Evolutionary conservation across 805 yeast species (phyloP), one percentile per base, ranked within the genome.

Genomic region (Candida nonsorbophila): DNA sequence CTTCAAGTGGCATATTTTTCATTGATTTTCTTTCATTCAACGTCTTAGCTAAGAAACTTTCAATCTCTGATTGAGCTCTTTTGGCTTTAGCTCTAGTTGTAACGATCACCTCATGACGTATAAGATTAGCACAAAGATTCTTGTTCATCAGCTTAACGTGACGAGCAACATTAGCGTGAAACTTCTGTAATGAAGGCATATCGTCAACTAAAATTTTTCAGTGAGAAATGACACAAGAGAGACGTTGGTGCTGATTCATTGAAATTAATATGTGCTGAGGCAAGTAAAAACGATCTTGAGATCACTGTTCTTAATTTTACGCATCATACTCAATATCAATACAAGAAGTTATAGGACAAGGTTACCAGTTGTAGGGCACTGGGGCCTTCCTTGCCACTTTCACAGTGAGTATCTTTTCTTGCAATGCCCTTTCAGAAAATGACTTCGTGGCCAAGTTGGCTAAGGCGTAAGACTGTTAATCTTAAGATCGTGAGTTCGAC

Each of bases 1-100:
- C 23, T 22, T 37, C 41, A 13, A 35, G 33, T 6, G 26, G 32
- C 30, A 45, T 33, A 14, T 30, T 40, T 15, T 21, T 35, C 25
- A 51, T 31, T 25, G 39, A 24, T 31, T 46, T 51, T 36, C 55
- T 44, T 25, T 48, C 47, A 16, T 49, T 40, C 28, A 64, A 31
- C 11, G 64, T 53, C 13, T 44, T 44, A 16, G 60, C 47, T 25
- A 64, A 45, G 32, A 64, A 64, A 28, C 47, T 43, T 45, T 64
- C 69, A 25, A 62, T 52, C 41, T 58, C 53, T 8, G 55, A 47
- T 39, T 64, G 68, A 10, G 69, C 69, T 35, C 67, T 41, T 37
- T 62, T 64, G 38, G 71, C 71, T 38, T 61, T 64, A 33, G 68
- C 45, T 34, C 58, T 42, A 14, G 67, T 64, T 7, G 71, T 64